These are phyloP conservation scores for Podaxis pistillaris DNA, from an alignment of 768 basidiomycete genomes.

Conservation along the genomic window DNA sequence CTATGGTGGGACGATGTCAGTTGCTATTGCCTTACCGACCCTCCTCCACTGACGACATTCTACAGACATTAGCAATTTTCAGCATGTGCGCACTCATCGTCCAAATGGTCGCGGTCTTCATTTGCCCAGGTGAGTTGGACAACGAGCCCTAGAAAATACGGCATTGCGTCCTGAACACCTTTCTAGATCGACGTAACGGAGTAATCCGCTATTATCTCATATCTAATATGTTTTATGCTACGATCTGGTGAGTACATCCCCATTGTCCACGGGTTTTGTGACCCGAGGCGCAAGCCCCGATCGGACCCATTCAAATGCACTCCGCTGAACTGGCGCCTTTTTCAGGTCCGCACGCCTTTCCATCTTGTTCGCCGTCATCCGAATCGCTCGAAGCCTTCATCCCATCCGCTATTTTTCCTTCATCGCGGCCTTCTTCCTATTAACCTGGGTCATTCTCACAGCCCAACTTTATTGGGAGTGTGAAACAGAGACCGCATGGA, in stretches of 20 bases:
- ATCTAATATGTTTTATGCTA: conserved; percentile 34
- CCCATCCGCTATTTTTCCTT: conserved; percentile 4
- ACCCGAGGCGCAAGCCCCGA: conserved; percentile 39
- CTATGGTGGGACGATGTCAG: conserved; percentile 37
- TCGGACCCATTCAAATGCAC: conserved; percentile 32
- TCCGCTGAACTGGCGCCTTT: background rate
- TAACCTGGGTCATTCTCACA: conserved; percentile 34
- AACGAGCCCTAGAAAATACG: background rate
- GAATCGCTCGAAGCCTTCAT: conserved; percentile 35
- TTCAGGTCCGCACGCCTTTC: conserved; percentile 9
- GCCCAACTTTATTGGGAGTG: conserved; percentile 47
- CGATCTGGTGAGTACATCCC: conserved; percentile 31
- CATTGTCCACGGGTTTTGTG: background rate
- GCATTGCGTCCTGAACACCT: background rate
- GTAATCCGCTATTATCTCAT: conserved; percentile 35
- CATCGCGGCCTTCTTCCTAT: conserved; percentile 29
- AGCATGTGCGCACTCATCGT: background rate
- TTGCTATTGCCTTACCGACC: background rate
- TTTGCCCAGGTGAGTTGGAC: conserved; percentile 15
- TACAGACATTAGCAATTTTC: background rate
- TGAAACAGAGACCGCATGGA: conserved; percentile 24
- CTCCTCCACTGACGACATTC: background rate
- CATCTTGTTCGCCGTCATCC: conserved; percentile 44
- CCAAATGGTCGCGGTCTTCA: background rate
- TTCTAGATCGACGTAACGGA: conserved; percentile 1